Conservation (phyloP, 1,284 basidiomycete species). For the Megacollybia platyphylla region DNA sequence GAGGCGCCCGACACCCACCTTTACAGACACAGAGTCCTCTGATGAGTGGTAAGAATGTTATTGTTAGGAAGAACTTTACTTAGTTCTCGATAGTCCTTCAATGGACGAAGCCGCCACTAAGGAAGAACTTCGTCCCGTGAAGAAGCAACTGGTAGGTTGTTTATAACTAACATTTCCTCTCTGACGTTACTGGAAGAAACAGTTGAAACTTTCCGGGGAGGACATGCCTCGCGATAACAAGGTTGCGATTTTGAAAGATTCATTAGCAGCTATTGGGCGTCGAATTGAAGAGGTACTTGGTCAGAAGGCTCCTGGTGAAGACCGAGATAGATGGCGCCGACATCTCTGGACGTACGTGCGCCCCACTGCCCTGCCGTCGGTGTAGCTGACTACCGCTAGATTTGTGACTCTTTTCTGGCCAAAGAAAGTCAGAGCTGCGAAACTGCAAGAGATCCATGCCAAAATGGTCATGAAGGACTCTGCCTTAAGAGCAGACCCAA, state of each 20-base stretch:
- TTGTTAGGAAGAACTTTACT: slow-evolving; percentile 1
- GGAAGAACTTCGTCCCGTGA: slow-evolving; percentile 91
- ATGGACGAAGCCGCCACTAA: slow-evolving; percentile 97
- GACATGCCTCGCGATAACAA: slow-evolving; percentile 91
- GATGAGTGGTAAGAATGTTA: slow-evolving; percentile 65
- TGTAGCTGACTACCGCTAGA: slow-evolving; percentile 22
- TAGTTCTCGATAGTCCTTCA: slow-evolving; percentile 47
- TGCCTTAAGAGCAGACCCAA: slow-evolving; percentile 34
- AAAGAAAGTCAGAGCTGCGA: slow-evolving; percentile 85
- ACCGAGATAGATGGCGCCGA: slow-evolving; percentile 78
- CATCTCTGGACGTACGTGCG: slow-evolving; percentile 88
- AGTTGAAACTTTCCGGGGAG: slow-evolving; percentile 85
- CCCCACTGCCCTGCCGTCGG: slow-evolving; percentile 6
- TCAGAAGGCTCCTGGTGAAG: slow-evolving; percentile 67
- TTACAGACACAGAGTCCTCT: slow-evolving; percentile 81
- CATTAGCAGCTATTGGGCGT: slow-evolving; percentile 85
- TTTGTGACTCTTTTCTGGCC: slow-evolving; percentile 97
- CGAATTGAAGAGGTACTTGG: slow-evolving; percentile 82
- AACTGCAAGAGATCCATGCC: slow-evolving; percentile 85
- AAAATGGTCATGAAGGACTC: slow-evolving; percentile 85
- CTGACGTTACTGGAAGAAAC: slow-evolving; percentile 50
- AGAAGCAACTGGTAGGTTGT: slow-evolving; percentile 78
- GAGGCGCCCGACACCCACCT: slow-evolving; percentile 80
- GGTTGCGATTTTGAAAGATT: slow-evolving; percentile 91
- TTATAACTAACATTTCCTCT: slow-evolving; percentile 3